A percentile compares a stretch with the other conserved stretches of the same genome.
Conservation (phyloP, 2,329 filamentous ascomycete species). For the Pseudogymnoascus sp. region DNA sequence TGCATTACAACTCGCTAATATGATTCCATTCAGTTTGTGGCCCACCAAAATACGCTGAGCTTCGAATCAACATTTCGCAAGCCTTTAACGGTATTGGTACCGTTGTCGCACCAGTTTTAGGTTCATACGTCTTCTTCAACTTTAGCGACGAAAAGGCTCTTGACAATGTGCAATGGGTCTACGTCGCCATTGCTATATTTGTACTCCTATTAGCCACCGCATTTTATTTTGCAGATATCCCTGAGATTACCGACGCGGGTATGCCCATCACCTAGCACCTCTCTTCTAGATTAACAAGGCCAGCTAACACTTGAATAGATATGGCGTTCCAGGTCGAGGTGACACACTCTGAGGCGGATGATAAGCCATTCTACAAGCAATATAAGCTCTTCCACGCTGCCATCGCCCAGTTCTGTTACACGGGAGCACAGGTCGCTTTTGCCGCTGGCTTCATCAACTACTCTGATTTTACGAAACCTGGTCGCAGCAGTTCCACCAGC, state of each 20-base stretch:
- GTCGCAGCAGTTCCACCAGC: constrained; percentile 24
- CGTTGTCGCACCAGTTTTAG: constrained; percentile 64
- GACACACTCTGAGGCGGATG: constrained; percentile 34
- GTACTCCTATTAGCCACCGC: constrained; percentile 48
- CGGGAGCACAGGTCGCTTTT: constrained; percentile 60
- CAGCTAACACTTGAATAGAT: not conserved
- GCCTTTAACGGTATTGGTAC: constrained; percentile 71
- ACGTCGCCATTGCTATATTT: constrained; percentile 54
- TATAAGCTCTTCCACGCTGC: constrained; percentile 69
- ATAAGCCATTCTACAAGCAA: constrained; percentile 59
- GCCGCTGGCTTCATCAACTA: constrained; percentile 67
- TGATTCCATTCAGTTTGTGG: not conserved
- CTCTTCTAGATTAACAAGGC: constrained; percentile 12
- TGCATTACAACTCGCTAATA: not conserved
- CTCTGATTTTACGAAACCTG: constrained; percentile 13
- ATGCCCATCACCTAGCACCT: constrained; percentile 42
- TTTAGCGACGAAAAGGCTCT: constrained; percentile 45
- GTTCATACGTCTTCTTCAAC: constrained; percentile 66
- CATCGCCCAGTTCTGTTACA: constrained; percentile 71
- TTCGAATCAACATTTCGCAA: constrained; percentile 70
- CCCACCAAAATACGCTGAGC: constrained; percentile 63
- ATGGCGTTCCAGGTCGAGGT: constrained; percentile 31
- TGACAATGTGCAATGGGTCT: constrained; percentile 56
- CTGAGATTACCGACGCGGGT: constrained; percentile 52
- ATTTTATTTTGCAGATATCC: constrained; percentile 48